Evolutionary conservation across 805 yeast genomes (phyloP).

Genomic region (Sugiyamaella mastotermitis): DNA sequence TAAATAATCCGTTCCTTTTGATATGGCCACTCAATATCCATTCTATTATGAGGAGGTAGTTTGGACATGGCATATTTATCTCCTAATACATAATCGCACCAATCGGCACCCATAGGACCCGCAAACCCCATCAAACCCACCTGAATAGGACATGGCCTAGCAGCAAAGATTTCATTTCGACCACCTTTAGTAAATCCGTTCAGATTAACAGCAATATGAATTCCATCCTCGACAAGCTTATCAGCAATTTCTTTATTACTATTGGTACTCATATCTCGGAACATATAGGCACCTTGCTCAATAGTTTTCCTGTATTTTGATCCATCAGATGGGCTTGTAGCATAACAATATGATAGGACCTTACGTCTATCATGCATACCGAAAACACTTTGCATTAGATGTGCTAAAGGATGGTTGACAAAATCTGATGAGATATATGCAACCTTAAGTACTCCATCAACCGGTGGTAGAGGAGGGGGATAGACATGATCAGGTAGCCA

Average conservation of each 20-base stretch:
- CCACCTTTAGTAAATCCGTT: slow-evolving; percentile 33
- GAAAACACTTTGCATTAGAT: slow-evolving; percentile 31
- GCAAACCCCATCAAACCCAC: slow-evolving; percentile 31
- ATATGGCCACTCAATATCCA: slow-evolving; percentile 12
- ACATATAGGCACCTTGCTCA: slow-evolving; percentile 21
- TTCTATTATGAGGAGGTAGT: slow-evolving; percentile 1
- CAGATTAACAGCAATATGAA: slow-evolving; percentile 29
- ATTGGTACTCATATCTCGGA: slow-evolving; percentile 24
- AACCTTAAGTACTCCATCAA: slow-evolving; percentile 18
- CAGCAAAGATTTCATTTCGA: slow-evolving; percentile 29
- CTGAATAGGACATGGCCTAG: slow-evolving; percentile 29
- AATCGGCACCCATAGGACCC: slow-evolving; percentile 28
- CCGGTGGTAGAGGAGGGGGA: slow-evolving; percentile 22
- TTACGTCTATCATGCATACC: slow-evolving; percentile 25
- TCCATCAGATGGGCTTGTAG: slow-evolving; percentile 26
- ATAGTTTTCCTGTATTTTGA: slow-evolving; percentile 25
- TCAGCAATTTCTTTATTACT: slow-evolving; percentile 22
- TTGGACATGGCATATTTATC: slow-evolving; percentile 19
- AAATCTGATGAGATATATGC: slow-evolving; percentile 32
- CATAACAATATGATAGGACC: slow-evolving; percentile 26
- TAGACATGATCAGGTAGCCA: slow-evolving; percentile 27
- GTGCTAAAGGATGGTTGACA: slow-evolving; percentile 30
- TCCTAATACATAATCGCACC: slow-evolving; percentile 28
- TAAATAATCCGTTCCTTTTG: slow-evolving; percentile 25
- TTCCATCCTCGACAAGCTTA: slow-evolving; percentile 24